phyloP scores from a whole-genome alignment of 352 stramenopile genomes.

The Plasmopara muralis region DNA sequence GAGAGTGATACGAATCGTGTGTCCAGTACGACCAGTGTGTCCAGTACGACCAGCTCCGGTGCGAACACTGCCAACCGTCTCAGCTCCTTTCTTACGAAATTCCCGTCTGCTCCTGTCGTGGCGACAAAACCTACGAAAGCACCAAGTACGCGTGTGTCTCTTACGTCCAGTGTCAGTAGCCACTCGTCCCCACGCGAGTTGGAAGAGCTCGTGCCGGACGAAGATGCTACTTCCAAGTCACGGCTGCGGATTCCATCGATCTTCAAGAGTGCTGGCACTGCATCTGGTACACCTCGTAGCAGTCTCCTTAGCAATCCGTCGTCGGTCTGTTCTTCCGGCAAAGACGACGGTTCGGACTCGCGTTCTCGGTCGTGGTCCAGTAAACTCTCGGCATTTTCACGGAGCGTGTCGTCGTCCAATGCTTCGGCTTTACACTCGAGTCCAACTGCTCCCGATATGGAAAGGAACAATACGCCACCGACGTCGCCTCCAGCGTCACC shows the following conservation, averaged over 20 bases:
- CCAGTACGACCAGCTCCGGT: slow-evolving; percentile 15
- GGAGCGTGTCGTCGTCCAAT: slow-evolving; percentile 34
- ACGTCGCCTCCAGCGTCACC: slow-evolving; percentile 24
- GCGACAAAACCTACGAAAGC: slow-evolving; percentile 21
- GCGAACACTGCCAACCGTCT: slow-evolving; percentile 41
- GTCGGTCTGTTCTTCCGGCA: slow-evolving; percentile 21
- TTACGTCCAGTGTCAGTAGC: slow-evolving; percentile 32
- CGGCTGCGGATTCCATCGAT: slow-evolving; percentile 49
- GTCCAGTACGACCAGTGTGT: slow-evolving; percentile 18
- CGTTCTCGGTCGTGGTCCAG: slow-evolving; percentile 45
- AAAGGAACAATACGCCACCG: slow-evolving; percentile 16
- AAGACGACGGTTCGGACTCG: slow-evolving; percentile 17
- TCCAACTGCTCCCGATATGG: slow-evolving; percentile 13
- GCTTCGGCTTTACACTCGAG: slow-evolving; percentile 19
- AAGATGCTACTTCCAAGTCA: slow-evolving; percentile 26
- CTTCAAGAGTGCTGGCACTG: slow-evolving; percentile 30
- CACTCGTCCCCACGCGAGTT: slow-evolving; percentile 19
- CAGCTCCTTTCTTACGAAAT: slow-evolving; percentile 62
- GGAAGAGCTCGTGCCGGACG: slow-evolving; percentile 22
- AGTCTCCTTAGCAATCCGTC: slow-evolving; percentile 32
- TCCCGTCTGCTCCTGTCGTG: slow-evolving; percentile 32
- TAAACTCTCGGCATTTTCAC: slow-evolving; percentile 58
- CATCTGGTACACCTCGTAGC: slow-evolving; percentile 16
- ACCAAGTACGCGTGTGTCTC: slow-evolving; percentile 19
- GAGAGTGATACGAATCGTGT: slow-evolving; percentile 16